These are phyloP conservation scores for Verticillium klebahnii DNA, from an alignment of 2,329 filamentous ascomycete species.

Conservation along the genomic window DNA sequence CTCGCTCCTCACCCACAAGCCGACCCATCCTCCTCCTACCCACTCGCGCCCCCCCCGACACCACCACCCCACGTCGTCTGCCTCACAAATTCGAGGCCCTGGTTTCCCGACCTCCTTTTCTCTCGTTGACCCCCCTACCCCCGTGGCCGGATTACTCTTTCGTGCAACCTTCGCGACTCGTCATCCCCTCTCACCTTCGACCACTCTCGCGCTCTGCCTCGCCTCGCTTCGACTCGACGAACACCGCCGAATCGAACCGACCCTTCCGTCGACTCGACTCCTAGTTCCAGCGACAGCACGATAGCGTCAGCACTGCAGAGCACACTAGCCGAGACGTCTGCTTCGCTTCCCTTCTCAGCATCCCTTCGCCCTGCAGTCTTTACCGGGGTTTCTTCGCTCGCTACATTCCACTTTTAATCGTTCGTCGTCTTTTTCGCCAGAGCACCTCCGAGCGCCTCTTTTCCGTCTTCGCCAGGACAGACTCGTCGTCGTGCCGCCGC, in stretches of 20 bases:
- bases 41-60: neutral
- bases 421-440: neutral
- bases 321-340: neutral
- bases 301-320: neutral
- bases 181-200: neutral
- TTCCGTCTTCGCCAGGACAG: no score
- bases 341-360: neutral
- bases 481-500: no score
- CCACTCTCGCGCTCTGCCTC: neutral
- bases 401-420: neutral
- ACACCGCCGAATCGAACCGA: neutral
- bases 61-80: neutral
- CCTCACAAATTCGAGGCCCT: neutral
- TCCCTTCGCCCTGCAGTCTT: constrained; percentile 1
- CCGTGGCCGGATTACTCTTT: neutral
- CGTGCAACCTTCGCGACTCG: neutral
- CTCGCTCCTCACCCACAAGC: neutral
- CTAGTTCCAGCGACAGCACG: neutral
- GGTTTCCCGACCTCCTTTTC: neutral
- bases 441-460: neutral
- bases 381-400: constrained; percentile 1
- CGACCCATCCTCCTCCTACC: neutral
- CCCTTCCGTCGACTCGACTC: neutral
- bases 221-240: neutral
- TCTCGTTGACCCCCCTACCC: neutral